A percentile compares a stretch with the other conserved stretches of the same genome.
These are phyloP conservation scores for Prunella vulgaris DNA, from an alignment of 257 asterid species.

Conservation along the genomic window DNA sequence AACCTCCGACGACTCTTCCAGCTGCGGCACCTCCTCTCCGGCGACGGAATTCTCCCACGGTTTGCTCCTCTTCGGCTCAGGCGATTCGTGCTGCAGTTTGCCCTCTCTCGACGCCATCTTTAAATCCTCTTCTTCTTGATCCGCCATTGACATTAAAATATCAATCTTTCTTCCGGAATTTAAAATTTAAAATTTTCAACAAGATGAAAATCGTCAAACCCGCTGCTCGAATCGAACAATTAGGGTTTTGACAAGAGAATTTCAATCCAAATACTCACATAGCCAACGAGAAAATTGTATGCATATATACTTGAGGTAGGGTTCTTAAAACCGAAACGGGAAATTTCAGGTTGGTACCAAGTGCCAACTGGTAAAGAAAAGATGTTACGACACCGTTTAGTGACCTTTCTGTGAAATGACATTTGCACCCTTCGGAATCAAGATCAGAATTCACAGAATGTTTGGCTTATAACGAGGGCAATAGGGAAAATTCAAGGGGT, in stretches of 20 bases:
- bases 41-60: slow-evolving; percentile 47
- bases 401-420: slow-evolving; percentile 1
- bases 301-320: too few species aligned
- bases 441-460: neutral
- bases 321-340: slow-evolving; percentile 18
- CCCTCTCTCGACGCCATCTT: slow-evolving; percentile 65
- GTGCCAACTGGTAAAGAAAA: neutral
- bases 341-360: slow-evolving; percentile 14
- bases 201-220: slow-evolving; percentile 6
- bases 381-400: slow-evolving; percentile 17
- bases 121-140: slow-evolving; percentile 77
- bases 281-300: neutral
- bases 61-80: slow-evolving; percentile 93
- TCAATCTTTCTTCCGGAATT: slow-evolving; percentile 12
- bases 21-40: slow-evolving; percentile 25
- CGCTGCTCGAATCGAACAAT: slow-evolving; percentile 15
- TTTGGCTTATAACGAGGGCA: slow-evolving; percentile 6
- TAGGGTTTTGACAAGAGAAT: slow-evolving; percentile 31
- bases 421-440: neutral
- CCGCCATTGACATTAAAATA: slow-evolving; percentile 39
- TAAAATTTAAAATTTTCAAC: slow-evolving; percentile 4
- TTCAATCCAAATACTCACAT: slow-evolving; percentile 2
- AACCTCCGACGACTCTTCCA: slow-evolving; percentile 54
- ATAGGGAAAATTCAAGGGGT: neutral
- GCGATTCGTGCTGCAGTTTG: slow-evolving; percentile 70